Base-by-base conservation (phyloP, 2,329 filamentous ascomycete genomes). In the Paracoccidioides lutzii region DNA sequence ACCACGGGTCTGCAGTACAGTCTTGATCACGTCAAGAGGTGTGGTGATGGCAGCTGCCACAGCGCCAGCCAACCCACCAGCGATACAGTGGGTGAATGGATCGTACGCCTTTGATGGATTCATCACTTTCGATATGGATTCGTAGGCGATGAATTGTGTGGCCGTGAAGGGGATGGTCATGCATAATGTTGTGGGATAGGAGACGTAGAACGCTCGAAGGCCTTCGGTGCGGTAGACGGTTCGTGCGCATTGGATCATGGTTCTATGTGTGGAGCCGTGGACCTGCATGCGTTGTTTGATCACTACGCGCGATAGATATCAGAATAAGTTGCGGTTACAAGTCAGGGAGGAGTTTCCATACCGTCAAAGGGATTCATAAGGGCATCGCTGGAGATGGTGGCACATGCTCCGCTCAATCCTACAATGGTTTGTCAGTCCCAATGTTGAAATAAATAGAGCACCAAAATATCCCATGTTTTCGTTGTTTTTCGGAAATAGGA, bases 281-380 rank as follows among this genome's bases (percentile, higher is more conserved):
- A 98, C 87, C 73, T 98, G 93, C 93, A 98, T 98, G 65, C 93
- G 88, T 73, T 98, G 93, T 75, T 98, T 98, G 77, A 98, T 95
- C 59, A 98, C 93, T 96, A 66, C 35, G 28, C 14, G 3, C 33
- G 28, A 30, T 4, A 51, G 46, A 22, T 57, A 37, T 57, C 61
- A 37, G 58, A 58, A 40, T 6, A 50, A 30, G 52, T 8, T 28
- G 7, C 8, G 30, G 30, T 14, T 4, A 9, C 10, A 9, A 37
- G 15, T n/a, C 5, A 14, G 5, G 22, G 12, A 43, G 30, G 35
- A 57, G 54, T 56, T 35, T 38, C 68, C 81, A 66, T 80, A 95
- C 90, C 90, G 75, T 98, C 93, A 70, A 98, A 98, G 28, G 93
- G 93, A 69, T 97, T 98, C 93, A 98, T 98, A 62, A 98, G 82